Evolutionary conservation across 2,329 filamentous ascomycete genomes (phyloP), one percentile per base, ranked within the genome.

Genomic region (Fusarium xyrophilum): DNA sequence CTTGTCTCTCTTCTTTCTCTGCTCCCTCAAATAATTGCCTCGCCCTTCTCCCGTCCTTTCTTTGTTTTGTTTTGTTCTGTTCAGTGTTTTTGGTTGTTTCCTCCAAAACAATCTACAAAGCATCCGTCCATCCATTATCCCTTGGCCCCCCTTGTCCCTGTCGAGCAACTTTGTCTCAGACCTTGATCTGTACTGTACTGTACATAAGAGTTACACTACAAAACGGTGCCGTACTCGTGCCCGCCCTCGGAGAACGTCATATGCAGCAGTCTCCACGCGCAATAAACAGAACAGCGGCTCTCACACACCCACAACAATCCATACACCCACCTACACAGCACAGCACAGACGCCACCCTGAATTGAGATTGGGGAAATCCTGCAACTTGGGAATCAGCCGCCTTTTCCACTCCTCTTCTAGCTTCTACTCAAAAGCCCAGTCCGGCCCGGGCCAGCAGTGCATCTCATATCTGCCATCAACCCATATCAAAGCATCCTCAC

Each of bases 361-460:
- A 60, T 54, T 68, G 51, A 65, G 60, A 73, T 71, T 65, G 62
- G 67, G 56, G 54, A 58, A 70, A 69, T 68, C 67, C 69, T 71
- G 69, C 65, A 50, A 64, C 65, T 57, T 60, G 48, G 58, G 58
- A 72, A 63, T 65, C 62, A 65, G 62, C 56, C 67, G 67, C 65
- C 60, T 57, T 60, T 68, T 69, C 69, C 60, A 55, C 67, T 68
- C 61, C 68, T 62, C 65, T 65, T 72, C 60, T 63, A 68, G 56
- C 71, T 46, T 71, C 54, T 69, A 57, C 63, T 72, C 67, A 74
- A 74, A 73, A 72, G 69, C 47, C 56, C 71, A 68, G 67, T 47
- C 70, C 65, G 69, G 71, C 57, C 66, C 71, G 71, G 70, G 59
- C 68, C 63, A 68, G 71, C 62, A 69, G 69, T 70, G 63, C 60